Evolutionary conservation across 2,329 filamentous ascomycete genomes (phyloP), one percentile per base, ranked within the genome.

Genomic region (Microdochium bolleyi): DNA sequence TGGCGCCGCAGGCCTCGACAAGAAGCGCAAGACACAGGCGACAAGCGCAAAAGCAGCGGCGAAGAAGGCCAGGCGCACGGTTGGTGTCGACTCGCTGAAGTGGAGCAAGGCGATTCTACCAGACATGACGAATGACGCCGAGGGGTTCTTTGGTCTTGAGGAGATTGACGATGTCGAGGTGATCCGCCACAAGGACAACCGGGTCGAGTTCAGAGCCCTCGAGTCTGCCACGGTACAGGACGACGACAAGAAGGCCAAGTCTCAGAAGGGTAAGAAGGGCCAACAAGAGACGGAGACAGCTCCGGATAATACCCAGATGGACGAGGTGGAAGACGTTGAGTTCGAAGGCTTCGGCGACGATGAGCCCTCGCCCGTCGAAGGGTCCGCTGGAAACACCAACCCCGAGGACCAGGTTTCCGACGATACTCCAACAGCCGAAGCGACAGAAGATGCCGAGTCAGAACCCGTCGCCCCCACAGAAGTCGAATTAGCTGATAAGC

Each of bases 141-240:
- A 95, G 58, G 94, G 94, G 0, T 96, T 99, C 67, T 95, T 86
- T 61, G 91, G 89, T 0, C 73, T 99, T 1, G 91, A 99, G 63
- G 92, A 97, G 62, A 86, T 97, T 49, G 89, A 95, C 16, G 90
- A 89, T 51, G 89, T 99, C 1, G 88, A 96, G 27, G 78, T 99
- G n/a, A 74, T 95, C 44, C 82, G 79, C 56, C 77, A 85, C 27
- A 83, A 83, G 8, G 71, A 76, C 49, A 64, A 65, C 51, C 76
- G 72, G 5, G 69, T 85, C 25, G 74, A 79, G 61, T 85, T 86
- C 68, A 71, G 85, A 60, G 41, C 41, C 19, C 41, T 46, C 3
- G 41, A 46, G 41, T 46, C 41, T 46, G 41, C 41, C 7, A 46
- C 41, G 7, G 41, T 22, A 11, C 9, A 21, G 7, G 19, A 22